These are phyloP conservation scores for Hygrophorus pudorinus DNA, from an alignment of 768 basidiomycete species.

Conservation along the genomic window DNA sequence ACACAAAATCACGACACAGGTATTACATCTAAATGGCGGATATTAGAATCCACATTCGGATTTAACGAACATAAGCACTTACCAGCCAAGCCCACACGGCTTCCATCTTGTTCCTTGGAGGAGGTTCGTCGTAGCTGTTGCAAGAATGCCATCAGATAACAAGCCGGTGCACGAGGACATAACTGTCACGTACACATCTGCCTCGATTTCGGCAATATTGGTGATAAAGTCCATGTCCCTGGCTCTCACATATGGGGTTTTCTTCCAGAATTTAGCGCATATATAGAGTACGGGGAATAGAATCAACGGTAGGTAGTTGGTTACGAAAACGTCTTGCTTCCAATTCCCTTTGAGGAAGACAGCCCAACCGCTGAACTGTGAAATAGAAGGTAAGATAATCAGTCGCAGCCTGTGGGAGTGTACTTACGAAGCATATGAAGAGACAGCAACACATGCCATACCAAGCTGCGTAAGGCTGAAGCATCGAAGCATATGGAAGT, in stretches of 20 bases:
- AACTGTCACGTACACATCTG: conserved; percentile 35
- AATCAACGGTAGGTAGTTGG: conserved; percentile 67
- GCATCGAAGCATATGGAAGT: conserved; percentile 57
- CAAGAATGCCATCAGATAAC: conserved; percentile 1
- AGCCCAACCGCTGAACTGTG: conserved; percentile 34
- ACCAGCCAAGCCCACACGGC: conserved; percentile 78
- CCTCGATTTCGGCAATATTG: conserved; percentile 61
- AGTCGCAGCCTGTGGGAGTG: background rate
- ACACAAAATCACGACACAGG: conserved; percentile 1
- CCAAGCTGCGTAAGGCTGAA: conserved; percentile 74
- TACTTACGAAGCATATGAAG: conserved; percentile 53
- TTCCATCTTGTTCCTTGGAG: conserved; percentile 57
- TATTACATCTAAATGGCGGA: background rate
- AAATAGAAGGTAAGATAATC: background rate
- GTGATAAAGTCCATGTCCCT: conserved; percentile 81
- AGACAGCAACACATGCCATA: conserved; percentile 33
- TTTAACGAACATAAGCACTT: conserved; percentile 24
- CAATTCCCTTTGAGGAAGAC: conserved; percentile 31
- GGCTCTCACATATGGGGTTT: conserved; percentile 32
- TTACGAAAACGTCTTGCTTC: conserved; percentile 63
- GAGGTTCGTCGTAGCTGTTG: conserved; percentile 54
- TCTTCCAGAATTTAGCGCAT: conserved; percentile 44
- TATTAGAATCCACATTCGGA: background rate
- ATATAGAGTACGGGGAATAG: conserved; percentile 71
- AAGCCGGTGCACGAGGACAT: background rate